phyloP scores from a whole-genome alignment of 495 filamentous ascomycete genomes.

The Hypoxylon cercidicola region DNA sequence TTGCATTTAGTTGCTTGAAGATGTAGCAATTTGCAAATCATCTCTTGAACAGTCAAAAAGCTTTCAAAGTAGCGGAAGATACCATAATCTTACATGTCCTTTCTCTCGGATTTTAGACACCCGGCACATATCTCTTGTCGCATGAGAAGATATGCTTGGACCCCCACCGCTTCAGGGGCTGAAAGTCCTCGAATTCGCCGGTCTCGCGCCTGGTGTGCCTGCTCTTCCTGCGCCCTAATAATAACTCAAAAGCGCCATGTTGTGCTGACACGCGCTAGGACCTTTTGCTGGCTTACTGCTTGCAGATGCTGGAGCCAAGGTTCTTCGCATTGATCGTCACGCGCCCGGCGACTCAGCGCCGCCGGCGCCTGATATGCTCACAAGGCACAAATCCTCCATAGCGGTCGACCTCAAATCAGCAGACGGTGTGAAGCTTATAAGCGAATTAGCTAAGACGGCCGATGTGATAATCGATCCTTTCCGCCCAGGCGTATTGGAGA shows the following conservation, averaged over 20 bases:
- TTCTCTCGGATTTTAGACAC: conserved; percentile 1
- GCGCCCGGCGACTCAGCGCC: conserved; percentile 38
- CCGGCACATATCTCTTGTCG: not conserved
- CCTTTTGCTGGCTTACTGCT: conserved; percentile 91
- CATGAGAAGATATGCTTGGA: conserved; percentile 36
- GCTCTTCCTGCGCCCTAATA: conserved; percentile 1
- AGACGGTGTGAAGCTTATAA: conserved; percentile 69
- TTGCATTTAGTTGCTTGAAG: not conserved
- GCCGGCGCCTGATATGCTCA: conserved; percentile 73
- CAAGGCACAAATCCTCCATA: conserved; percentile 81
- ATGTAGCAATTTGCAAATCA: not conserved
- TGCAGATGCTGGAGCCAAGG: conserved; percentile 85
- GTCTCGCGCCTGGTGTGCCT: conserved; percentile 81
- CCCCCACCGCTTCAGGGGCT: conserved; percentile 76
- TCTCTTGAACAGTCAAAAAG: not conserved
- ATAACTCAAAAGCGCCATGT: not conserved
- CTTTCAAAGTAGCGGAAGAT: not conserved
- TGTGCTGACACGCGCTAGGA: conserved; percentile 56
- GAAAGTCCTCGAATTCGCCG: conserved; percentile 88
- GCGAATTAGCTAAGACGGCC: conserved; percentile 66
- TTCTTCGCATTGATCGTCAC: conserved; percentile 86
- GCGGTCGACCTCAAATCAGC: conserved; percentile 78
- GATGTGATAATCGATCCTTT: conserved; percentile 94
- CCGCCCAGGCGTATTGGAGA: conserved; percentile 89
- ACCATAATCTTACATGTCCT: not conserved